Percentiles rank a stretch among this genome's conserved stretches.
Evolutionary conservation across 2,329 filamentous ascomycete species (phyloP).

Genomic region (Plenodomus biglobosus): DNA sequence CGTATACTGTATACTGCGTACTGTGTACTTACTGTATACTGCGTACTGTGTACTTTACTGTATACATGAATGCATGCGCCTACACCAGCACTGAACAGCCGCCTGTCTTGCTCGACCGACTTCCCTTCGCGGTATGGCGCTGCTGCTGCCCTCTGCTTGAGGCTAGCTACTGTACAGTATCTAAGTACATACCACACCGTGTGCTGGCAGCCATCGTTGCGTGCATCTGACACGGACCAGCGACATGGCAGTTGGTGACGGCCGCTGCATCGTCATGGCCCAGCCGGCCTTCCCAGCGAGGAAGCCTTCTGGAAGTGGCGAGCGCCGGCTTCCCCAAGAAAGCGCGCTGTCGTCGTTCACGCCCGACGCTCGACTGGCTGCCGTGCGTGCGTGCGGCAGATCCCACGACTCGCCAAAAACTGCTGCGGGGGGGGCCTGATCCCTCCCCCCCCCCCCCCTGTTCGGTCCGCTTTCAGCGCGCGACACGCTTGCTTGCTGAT

Average conservation of each 20-base stretch:
- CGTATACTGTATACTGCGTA: slow-evolving; percentile 6
- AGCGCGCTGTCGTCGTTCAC: not conserved
- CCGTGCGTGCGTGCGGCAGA: slow-evolving; percentile 8
- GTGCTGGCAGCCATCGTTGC: slow-evolving; percentile 4
- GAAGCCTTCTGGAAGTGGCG: slow-evolving; percentile 21
- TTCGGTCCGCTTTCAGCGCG: slow-evolving; percentile 15
- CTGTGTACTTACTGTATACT: not conserved
- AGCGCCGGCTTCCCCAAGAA: slow-evolving; percentile 3
- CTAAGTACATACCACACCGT: too few species aligned
- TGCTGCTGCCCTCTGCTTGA: slow-evolving; percentile 1
- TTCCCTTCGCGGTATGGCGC: too few species aligned
- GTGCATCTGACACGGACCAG: not conserved
- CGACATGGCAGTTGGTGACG: not conserved
- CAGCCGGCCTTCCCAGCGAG: slow-evolving; percentile 1
- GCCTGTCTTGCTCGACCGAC: not conserved
- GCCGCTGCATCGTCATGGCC: not conserved
- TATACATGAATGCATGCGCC: slow-evolving; percentile 2
- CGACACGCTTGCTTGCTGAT: slow-evolving; percentile 11
- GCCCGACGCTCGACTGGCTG: slow-evolving; percentile 4
- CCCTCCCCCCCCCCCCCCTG: too few species aligned
- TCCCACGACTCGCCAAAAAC: slow-evolving; percentile 10
- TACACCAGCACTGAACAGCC: too few species aligned
- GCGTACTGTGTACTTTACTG: not conserved
- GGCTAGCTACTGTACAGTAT: too few species aligned
- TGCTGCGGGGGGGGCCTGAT: slow-evolving; percentile 6